phyloP scores from a whole-genome alignment of 2,329 filamentous ascomycete species.

The Botrytis tulipae region DNA sequence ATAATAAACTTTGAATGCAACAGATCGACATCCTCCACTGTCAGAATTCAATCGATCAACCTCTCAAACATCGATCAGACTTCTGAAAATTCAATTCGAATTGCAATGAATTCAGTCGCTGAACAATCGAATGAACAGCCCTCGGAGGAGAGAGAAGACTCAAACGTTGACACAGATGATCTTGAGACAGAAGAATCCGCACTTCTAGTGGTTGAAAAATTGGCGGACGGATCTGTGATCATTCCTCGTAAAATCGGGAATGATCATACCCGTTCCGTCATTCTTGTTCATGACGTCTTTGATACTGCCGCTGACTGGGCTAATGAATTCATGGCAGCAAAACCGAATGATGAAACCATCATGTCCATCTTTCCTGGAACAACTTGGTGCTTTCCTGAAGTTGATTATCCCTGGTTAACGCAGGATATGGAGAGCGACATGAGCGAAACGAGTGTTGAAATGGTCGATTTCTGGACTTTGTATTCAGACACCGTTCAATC shows the following conservation, averaged over 20 bases:
- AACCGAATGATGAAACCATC: too few relatives aligned
- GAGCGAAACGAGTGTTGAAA: neutral
- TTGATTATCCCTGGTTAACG: neutral
- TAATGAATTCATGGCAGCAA: neutral
- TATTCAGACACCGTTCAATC: neutral
- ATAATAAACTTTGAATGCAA: neutral
- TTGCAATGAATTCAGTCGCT: neutral
- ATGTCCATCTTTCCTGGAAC: neutral
- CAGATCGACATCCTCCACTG: neutral
- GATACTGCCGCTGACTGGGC: neutral
- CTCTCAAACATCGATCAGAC: neutral
- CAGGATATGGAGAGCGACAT: neutral
- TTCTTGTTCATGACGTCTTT: neutral
- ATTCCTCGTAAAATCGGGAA: neutral
- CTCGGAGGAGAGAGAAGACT: neutral
- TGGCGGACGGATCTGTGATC: neutral
- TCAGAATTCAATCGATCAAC: neutral
- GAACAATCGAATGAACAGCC: neutral
- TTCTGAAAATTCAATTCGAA: neutral
- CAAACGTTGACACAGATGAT: neutral
- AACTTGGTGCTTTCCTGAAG: neutral
- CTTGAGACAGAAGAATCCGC: neutral
- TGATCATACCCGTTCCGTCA: neutral
- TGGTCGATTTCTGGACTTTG: neutral
- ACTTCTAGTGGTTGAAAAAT: neutral